Evolutionary conservation across 352 stramenopile genomes (phyloP), one percentile per base, ranked within the genome.

Genomic region (Phytopythium delawarense): DNA sequence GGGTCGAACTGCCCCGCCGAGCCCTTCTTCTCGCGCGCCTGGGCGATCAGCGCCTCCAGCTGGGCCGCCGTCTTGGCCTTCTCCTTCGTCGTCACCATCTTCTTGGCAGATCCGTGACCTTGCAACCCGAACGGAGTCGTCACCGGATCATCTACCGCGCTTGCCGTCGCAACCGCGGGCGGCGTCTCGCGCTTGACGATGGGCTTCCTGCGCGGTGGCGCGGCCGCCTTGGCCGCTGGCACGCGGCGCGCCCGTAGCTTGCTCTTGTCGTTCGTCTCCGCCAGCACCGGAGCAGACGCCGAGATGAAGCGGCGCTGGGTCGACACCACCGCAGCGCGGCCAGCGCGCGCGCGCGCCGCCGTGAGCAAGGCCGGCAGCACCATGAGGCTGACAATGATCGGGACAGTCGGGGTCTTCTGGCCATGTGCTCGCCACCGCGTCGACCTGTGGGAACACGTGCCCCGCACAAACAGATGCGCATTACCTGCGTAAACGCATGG

Each of bases 41-140:
- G 71, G 8, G 78, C 60, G 12, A 81, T 13, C 11, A 89, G 61
- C 30, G 66, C 62, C 23, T 86, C 67, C 7, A 92, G 32, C 57
- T 89, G 70, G 39, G 49, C 15, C 37, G 42, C 45, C 20, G 59
- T 59, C 49, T 64, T 64, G 23, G 30, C 34, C 40, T 59, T 64
- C 16, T 59, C 49, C 59, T 52, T 64, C 12, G 35, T 50, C 25
- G 59, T 51, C 25, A 39, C 25, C 48, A 6, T 2, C 35, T 59
- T 59, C 51, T 44, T 57, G 16, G 30, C 3, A 0, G 28, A 7
- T 13, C 30, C 7, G 34, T 12, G 16, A 7, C 12, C 48, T 15
- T 32, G 48, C 34, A 23, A 23, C 0, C 21, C 20, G 9, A 23
- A n/a, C 5, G n/a, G 4, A 8, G 7, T 11, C 1, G 21, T n/a